phyloP scores from a whole-genome alignment of 768 basidiomycete genomes.

The Epithele typhae region DNA sequence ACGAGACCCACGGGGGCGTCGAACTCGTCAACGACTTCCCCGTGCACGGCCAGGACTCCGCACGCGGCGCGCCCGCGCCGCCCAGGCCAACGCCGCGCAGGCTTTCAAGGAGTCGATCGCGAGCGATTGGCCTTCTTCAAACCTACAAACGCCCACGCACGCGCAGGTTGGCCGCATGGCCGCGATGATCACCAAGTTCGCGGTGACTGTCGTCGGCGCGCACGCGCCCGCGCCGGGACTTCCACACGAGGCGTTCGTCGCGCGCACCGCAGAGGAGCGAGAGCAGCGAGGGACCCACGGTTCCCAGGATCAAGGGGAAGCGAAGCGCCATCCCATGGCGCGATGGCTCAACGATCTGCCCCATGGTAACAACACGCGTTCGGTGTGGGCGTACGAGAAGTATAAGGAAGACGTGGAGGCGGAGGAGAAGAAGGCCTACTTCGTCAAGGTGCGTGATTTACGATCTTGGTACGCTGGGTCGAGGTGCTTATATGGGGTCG shows the following conservation, averaged over 20 bases:
- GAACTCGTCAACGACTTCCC: too few relatives aligned
- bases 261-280: too few relatives aligned
- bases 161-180: constrained; percentile 57
- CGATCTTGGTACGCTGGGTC: neutral
- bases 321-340: constrained; percentile 3
- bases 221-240: constrained; percentile 17
- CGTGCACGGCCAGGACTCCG: too few relatives aligned
- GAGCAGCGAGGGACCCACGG: too few relatives aligned
- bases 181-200: constrained; percentile 47
- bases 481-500: too few relatives aligned
- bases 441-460: constrained; percentile 40
- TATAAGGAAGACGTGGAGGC: constrained; percentile 18
- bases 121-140: constrained; percentile 18
- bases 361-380: constrained; percentile 3
- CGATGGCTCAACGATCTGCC: constrained; percentile 18
- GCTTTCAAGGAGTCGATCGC: constrained; percentile 9
- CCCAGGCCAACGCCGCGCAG: constrained; percentile 2
- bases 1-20: too few relatives aligned
- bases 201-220: constrained; percentile 34
- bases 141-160: constrained; percentile 41
- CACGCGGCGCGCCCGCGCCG: neutral
- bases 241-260: neutral
- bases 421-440: constrained; percentile 52
- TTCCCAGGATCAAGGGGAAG: neutral
- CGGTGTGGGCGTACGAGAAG: constrained; percentile 12